Base-by-base conservation (phyloP, 2,329 filamentous ascomycete genomes). In the Phaeosphaeriaceae sp. region DNA sequence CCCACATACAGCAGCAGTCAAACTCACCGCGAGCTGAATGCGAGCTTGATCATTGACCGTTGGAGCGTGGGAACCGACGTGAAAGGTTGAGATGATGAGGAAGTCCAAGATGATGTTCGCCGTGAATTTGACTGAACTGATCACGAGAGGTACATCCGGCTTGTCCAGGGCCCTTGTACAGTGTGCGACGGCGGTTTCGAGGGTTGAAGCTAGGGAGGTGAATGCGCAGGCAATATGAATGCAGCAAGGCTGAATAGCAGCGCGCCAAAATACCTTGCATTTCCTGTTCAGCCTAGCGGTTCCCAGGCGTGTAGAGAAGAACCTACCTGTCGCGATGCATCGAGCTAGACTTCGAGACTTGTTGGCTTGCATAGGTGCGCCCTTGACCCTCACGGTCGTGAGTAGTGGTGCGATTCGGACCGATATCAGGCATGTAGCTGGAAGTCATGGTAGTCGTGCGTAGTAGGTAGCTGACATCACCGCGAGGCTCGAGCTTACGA, bases 21-120 rank as follows among this genome's bases (percentile, higher is more conserved):
- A 52, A 20, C 61, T 67, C 34, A 86, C 89, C 1, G 80, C 77
- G 0, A 90, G 76, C 38, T 86, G 80, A 26, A 87, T 85, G 0
- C 76, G 76, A 0, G 84, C 87, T 66, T 91, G 87, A 54, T 80
- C 81, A 41, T 87, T 87, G 54, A 88, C 78, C 0, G 80, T 84
- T 0, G 86, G 85, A 1, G 62, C 74, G 32, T 80, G 72, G 0
- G 61, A 64, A 0, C 79, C 78, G 1, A 89, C 79, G 53, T 87
- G 84, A 44, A 88, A 86, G 1, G 75, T 83, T 0, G 86, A 89
- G 37, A 90, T 83, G 29, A 90, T 64, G 1, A 90, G 72, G 46
- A 90, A 63, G 54, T 89, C 86, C 0, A 90, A 75, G 2, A 85
- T 50, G 46, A 90, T 90, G 58, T 90, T 90, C 50, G 87, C 67